Percentiles rank a stretch among this genome's conserved stretches.
phyloP scores from a whole-genome alignment of 805 yeast species.

The Candida pini region DNA sequence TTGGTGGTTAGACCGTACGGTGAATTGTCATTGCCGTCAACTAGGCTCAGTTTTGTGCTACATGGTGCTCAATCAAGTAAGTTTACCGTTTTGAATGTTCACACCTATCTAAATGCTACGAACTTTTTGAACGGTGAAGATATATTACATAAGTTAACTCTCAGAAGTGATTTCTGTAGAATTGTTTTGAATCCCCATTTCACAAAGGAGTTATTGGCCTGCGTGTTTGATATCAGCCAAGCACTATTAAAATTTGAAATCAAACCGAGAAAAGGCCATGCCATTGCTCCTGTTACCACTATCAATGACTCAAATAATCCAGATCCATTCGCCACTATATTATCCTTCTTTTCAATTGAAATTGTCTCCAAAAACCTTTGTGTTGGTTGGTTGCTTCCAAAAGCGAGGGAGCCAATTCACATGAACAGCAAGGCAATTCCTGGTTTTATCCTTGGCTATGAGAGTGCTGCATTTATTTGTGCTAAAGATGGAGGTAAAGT shows the following conservation, averaged over 20 bases:
- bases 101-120: slow-evolving; percentile 37
- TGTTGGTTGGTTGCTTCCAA: slow-evolving; percentile 73
- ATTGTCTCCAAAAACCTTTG: slow-evolving; percentile 62
- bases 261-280: no score
- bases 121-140: slow-evolving; percentile 29
- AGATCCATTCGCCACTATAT: slow-evolving; percentile 15
- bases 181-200: slow-evolving; percentile 49
- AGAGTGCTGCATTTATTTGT: slow-evolving; percentile 60
- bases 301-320: slow-evolving; percentile 2
- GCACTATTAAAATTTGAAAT: slow-evolving; percentile 3
- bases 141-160: slow-evolving; percentile 41
- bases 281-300: no score
- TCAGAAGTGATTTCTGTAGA: slow-evolving; percentile 55
- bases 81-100: slow-evolving; percentile 41
- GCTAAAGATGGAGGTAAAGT: slow-evolving; percentile 61
- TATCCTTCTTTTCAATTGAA: slow-evolving; percentile 46
- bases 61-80: slow-evolving; percentile 34
- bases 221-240: slow-evolving; percentile 8
- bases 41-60: slow-evolving; percentile 29
- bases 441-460: slow-evolving; percentile 78
- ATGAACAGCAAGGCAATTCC: slow-evolving; percentile 29
- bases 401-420: slow-evolving; percentile 25
- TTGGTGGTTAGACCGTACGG: slow-evolving; percentile 30
- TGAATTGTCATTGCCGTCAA: slow-evolving; percentile 35
- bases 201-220: slow-evolving; percentile 18